Evolutionary conservation across 108 stramenopile species (phyloP), one percentile per base, ranked within the genome.

Genomic region (Cyclotella baltica): DNA sequence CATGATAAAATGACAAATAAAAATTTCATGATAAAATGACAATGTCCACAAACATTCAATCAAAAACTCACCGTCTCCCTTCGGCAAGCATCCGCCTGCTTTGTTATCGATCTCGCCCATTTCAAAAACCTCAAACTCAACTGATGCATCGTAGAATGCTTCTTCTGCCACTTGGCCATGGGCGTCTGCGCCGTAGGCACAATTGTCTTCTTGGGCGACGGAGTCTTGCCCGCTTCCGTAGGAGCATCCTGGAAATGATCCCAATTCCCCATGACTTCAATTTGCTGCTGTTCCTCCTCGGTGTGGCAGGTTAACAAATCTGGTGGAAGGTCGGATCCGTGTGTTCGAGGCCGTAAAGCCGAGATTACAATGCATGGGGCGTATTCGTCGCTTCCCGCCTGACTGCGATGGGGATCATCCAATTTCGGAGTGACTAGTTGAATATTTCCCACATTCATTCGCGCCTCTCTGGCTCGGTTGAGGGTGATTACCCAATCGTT

Each of bases 401-500:
- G 83, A 53, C 73, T 79, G 18, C 78, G 77, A 51, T 78, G 48
- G 20, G 58, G 31, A 29, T 52, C 46, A 19, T 72, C 76, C 35
- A 61, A 36, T 33, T 53, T 72, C 30, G 88, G 75, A 29, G 62
- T 75, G 36, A 83, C 77, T 3, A 95, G 80, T 74, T 92, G 87
- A 56, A 95, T 88, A 65, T 90, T 87, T 27, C 94, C 94, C 55
- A 90, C 73, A 22, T 89, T 83, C 78, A 90, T 78, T n/a, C 91
- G 78, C 28, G 94, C 94, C 67, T 95, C 94, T 63, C 88, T 86
- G 30, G 90, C 87, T 19, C 94, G 82, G 57, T 95, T 95, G 0
- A 95, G 83, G 22, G 83, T 93, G 50, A 95, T 95, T 2, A 93
- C 92, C 94, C 94, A 95, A 72, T 95, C 94, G 48, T 86, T 93